Base-by-base conservation (phyloP, 768 basidiomycete genomes). In the Leccinum rimulosum region DNA sequence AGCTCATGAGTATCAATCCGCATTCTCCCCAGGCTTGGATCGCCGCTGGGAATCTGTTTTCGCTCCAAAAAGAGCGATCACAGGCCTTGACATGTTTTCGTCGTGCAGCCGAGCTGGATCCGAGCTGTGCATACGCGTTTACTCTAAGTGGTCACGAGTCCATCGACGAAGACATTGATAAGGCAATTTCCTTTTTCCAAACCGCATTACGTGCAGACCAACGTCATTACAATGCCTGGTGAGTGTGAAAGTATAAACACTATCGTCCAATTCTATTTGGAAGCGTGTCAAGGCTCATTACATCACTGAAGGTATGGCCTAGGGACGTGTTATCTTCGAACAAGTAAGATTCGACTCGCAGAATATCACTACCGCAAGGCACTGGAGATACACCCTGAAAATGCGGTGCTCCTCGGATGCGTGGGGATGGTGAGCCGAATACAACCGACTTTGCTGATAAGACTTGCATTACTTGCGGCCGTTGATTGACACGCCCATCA, bases 171-270 rank as follows among this genome's bases (percentile, higher is more conserved):
- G 94, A 98, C 78, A 79, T 93, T 64, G 92, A 96, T 67, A 87
- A 89, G 74, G 95, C 95, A 38, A 86, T 95, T 64, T 85, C 82
- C 61, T 95, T 92, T 79, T 99, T 95, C 73, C 87, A 97, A 73
- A 87, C 85, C 57, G 96, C 96, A 40, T 81, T 99, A 73, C 85
- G 91, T 75, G 88, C 90, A 59, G 95, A 98, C 79, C 77, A 84
- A 68, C 86, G 93, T 75, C 94, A 97, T 76, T 99, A 98, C 76
- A 96, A 97, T 76, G 97, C 97, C 55, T 98, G 97, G 97, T 97
- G 74, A 73, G 91, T 81, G 55, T 40, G 30, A 57, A 54, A 33
- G 22, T 56, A 40, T 27, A 61, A 40, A 51, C 28, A 38, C 33
- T 31, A 55, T 49, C 55, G 14, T 36, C n/a, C 25, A n/a, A 33